phyloP scores from a whole-genome alignment of 352 stramenopile species.

The Phytopythium ostracodes region DNA sequence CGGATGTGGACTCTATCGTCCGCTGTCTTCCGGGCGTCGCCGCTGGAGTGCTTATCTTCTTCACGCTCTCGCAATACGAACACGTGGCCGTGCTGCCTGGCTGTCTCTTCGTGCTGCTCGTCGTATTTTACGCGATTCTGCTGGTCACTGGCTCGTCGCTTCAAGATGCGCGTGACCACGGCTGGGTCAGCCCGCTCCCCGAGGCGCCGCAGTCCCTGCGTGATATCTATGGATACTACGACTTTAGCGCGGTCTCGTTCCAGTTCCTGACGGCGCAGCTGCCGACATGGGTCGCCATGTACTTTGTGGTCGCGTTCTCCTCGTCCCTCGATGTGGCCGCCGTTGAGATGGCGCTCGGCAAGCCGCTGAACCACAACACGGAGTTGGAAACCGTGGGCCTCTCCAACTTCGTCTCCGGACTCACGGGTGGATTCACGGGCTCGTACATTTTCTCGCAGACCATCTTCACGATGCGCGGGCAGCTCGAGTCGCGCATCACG shows the following conservation, averaged over 20 bases:
- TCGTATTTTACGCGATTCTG: slow-evolving; percentile 82
- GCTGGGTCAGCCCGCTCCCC: slow-evolving; percentile 90
- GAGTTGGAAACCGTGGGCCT: slow-evolving; percentile 95
- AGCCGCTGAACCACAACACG: slow-evolving; percentile 94
- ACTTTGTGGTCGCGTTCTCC: slow-evolving; percentile 97
- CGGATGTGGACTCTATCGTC: slow-evolving; percentile 67
- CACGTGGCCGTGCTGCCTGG: slow-evolving; percentile 80
- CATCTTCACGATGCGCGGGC: slow-evolving; percentile 82
- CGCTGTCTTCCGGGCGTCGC: slow-evolving; percentile 86
- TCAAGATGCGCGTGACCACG: slow-evolving; percentile 86
- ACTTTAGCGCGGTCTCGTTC: slow-evolving; percentile 60
- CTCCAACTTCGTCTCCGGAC: slow-evolving; percentile 94
- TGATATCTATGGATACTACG: slow-evolving; percentile 81
- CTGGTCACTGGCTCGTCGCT: slow-evolving; percentile 64
- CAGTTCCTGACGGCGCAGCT: slow-evolving; percentile 65
- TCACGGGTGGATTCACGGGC: slow-evolving; percentile 96
- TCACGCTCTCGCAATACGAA: slow-evolving; percentile 74
- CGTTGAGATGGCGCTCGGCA: slow-evolving; percentile 95
- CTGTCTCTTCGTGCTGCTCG: slow-evolving; percentile 89
- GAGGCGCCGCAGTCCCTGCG: slow-evolving; percentile 48
- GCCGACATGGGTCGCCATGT: slow-evolving; percentile 95
- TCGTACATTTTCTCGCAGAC: slow-evolving; percentile 99
- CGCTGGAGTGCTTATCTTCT: slow-evolving; percentile 80
- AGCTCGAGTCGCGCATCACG: slow-evolving; percentile 66
- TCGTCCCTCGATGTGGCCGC: slow-evolving; percentile 97